These are phyloP conservation scores for Anacardium occidentale DNA, from an alignment of 345 rosid genomes.

Conservation along the genomic window DNA sequence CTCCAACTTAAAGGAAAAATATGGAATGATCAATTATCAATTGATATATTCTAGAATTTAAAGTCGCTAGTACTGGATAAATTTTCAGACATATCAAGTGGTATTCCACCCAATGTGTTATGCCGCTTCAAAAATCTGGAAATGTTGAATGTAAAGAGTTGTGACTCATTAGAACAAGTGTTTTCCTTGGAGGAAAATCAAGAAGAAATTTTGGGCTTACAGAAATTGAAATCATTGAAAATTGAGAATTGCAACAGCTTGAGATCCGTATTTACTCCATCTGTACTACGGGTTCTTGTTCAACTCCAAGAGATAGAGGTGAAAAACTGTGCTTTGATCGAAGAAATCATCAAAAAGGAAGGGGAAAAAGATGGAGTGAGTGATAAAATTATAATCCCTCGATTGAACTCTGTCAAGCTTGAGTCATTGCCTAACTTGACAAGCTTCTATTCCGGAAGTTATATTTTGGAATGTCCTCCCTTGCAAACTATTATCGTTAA, in stretches of 20 bases:
- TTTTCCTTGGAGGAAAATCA: no score
- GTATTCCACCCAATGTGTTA: constrained; percentile 3
- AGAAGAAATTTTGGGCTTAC: no score
- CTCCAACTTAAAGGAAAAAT: neutral
- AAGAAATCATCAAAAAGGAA: neutral
- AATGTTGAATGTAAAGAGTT: neutral
- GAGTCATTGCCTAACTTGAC: constrained; percentile 8
- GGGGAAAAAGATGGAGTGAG: neutral
- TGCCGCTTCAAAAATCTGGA: neutral
- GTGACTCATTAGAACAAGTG: no score
- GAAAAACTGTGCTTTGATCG: no score
- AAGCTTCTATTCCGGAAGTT: constrained; percentile 3
- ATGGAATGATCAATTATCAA: constrained; percentile 4
- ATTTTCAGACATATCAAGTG: constrained; percentile 14
- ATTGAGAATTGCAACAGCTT: no score
- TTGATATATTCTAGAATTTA: neutral
- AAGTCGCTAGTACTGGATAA: neutral
- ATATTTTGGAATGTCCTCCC: constrained; percentile 4
- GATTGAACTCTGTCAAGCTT: neutral
- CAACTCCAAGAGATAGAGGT: no score
- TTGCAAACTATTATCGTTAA: neutral
- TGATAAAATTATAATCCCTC: neutral
- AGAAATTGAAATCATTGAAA: no score
- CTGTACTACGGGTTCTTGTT: no score
- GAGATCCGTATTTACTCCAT: no score